Conservation (phyloP, 345 rosid species). For the Eucalyptus cloeziana region DNA sequence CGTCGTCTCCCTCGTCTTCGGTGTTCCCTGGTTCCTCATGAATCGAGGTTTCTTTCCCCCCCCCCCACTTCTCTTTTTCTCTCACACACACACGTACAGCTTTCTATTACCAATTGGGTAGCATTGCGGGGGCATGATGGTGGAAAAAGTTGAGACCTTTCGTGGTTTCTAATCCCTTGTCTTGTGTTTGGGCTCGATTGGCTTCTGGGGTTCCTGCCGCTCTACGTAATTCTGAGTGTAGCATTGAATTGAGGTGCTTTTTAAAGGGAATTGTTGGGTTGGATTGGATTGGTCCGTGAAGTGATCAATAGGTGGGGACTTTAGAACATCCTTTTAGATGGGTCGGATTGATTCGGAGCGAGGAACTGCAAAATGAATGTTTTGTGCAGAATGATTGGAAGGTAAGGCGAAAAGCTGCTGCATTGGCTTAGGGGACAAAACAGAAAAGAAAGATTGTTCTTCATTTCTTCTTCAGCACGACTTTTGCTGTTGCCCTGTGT, state of each 20-base stretch:
- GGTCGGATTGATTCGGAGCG: background rate
- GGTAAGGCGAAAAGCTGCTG: background rate
- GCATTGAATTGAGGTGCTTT: background rate
- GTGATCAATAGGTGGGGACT: background rate
- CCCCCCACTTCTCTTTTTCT: background rate
- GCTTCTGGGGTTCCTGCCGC: background rate
- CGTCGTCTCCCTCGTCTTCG: conserved; percentile 38
- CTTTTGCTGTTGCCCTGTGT: background rate
- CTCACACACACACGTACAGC: background rate
- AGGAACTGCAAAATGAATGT: background rate
- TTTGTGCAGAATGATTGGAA: background rate
- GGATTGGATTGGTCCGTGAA: background rate
- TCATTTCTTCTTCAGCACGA: background rate
- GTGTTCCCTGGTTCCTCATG: conserved; percentile 83
- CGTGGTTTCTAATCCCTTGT: background rate
- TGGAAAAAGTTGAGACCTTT: background rate
- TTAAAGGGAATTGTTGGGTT: background rate
- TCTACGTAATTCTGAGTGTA: background rate
- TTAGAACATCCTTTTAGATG: background rate
- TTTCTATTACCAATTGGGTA: background rate
- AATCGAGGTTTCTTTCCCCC: conserved; percentile 40
- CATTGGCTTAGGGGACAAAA: background rate
- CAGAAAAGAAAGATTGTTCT: background rate
- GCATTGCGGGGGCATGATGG: background rate
- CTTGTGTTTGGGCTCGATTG: background rate